Evolutionary conservation across 306 rosid species (phyloP).

Genomic region (Sicyos baderoa): DNA sequence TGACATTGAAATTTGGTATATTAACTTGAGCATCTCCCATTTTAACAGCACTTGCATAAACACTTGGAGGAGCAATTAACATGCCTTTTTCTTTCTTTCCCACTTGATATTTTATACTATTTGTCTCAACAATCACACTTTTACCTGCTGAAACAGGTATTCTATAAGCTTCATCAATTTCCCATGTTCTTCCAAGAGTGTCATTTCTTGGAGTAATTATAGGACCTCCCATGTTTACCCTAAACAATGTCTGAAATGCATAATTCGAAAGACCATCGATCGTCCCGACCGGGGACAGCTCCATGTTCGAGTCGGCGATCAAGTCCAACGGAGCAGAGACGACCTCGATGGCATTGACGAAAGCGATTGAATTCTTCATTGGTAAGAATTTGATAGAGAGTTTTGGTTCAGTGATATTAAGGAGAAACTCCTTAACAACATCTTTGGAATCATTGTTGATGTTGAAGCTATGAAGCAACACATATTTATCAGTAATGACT

Average conservation of each 20-base stretch:
- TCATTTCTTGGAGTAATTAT: conserved; percentile 31
- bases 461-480: conserved; percentile 55
- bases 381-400: conserved; percentile 38
- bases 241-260: conserved; percentile 26
- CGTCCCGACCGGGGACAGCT: conserved; percentile 23
- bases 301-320: conserved; percentile 24
- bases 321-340: conserved; percentile 37
- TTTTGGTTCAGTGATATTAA: conserved; percentile 34
- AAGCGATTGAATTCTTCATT: conserved; percentile 33
- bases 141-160: conserved; percentile 21
- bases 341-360: conserved; percentile 37
- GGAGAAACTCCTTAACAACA: conserved; percentile 40
- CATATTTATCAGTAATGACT: conserved; percentile 31
- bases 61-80: conserved; percentile 31
- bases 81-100: conserved; percentile 17
- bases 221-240: conserved; percentile 43
- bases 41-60: conserved; percentile 29
- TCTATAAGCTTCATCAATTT: conserved; percentile 20
- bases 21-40: conserved; percentile 32
- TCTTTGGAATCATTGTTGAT: conserved; percentile 32
- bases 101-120: conserved; percentile 20
- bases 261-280: conserved; percentile 20
- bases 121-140: background rate
- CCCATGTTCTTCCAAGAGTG: conserved; percentile 38
- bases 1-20: conserved; percentile 35